Base-by-base conservation (phyloP, 805 yeast genomes). In the Lipomyces sp. region DNA sequence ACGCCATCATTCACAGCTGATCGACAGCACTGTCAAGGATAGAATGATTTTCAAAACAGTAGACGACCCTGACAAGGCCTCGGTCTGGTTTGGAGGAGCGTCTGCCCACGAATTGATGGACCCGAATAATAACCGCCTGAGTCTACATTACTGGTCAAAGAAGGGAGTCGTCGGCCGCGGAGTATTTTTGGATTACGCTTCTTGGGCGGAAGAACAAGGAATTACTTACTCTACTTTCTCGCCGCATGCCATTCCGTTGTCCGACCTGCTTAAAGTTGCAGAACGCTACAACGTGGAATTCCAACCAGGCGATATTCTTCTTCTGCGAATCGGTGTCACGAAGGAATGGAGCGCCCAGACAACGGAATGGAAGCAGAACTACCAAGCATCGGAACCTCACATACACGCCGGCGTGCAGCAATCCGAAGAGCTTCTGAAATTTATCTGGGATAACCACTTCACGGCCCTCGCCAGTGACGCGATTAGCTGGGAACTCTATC, bases 381-480 rank as follows among this genome's bases (percentile, higher is more conserved):
- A 63, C 58, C 53, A 53, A 26, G 33, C 26, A 23, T 43, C 43
- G 6, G 21, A 26, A 5, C 43, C 41, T 29, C 55, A 47, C 14
- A 14, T 11, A 18, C 53, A 50, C 43, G 57, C 59, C n/a, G 68
- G 68, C 1, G 49, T 65, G 18, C 58, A 55, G 13, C 58, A 58
- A 16, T 43, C 60, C 18, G 61, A 56, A 22, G 68, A 64, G 21
- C 44, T 59, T 36, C 44, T 60, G 43, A 34, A 51, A 22, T 64
- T 56, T 50, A 43, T 65, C 32, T 64, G 66, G 65, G 59, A 64
- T 39, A 54, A 60, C 24, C 66, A 65, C 42, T 65, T 65, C 46
- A 31, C 58, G 2, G 64, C 65, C 7, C 50, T 65, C 6, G 64
- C 63, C 8, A 49, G 63, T 6, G 68, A 65, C 48, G 55, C 68